A percentile compares a stretch with the other conserved stretches of the same genome.
These are phyloP conservation scores for Candida vartiovaarae DNA, from an alignment of 805 yeast species.

Conservation along the genomic window DNA sequence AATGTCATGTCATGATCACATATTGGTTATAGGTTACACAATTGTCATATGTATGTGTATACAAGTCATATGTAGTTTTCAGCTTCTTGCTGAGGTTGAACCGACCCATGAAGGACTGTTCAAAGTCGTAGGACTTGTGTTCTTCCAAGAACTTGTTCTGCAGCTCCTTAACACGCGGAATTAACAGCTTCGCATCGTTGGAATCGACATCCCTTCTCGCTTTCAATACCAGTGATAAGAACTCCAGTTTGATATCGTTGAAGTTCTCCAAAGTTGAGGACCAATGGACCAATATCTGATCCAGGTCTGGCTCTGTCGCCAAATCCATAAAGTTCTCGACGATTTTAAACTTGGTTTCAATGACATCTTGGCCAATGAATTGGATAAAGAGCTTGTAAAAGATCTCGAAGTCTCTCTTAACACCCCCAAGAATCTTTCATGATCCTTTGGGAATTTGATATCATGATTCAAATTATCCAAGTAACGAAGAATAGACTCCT, in stretches of 20 bases:
- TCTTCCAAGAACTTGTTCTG: constrained; percentile 7
- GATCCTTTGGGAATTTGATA: constrained; percentile 34
- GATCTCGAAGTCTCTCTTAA: constrained; percentile 54
- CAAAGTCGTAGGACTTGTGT: constrained; percentile 2
- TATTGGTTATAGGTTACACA: not conserved
- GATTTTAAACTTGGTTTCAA: constrained; percentile 45
- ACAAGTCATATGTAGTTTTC: constrained; percentile 7
- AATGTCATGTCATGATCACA: not conserved
- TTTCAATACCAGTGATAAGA: constrained; percentile 57
- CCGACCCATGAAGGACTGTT: constrained; percentile 13
- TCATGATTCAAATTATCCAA: constrained; percentile 39
- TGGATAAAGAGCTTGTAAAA: constrained; percentile 48
- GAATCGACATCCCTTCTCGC: constrained; percentile 31
- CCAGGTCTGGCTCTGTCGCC: constrained; percentile 37
- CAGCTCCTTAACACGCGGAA: constrained; percentile 8
- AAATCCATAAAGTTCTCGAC: constrained; percentile 58
- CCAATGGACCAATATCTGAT: constrained; percentile 51
- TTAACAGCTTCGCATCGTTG: constrained; percentile 8
- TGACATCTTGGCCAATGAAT: constrained; percentile 32
- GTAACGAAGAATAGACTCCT: constrained; percentile 43
- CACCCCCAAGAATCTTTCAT: constrained; percentile 38
- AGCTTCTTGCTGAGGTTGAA: constrained; percentile 8
- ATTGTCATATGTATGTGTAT: not conserved
- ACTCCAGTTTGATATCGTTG: constrained; percentile 71
- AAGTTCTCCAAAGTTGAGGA: constrained; percentile 53